A percentile compares a stretch with the other conserved stretches of the same genome.
phyloP scores from a whole-genome alignment of 805 yeast genomes.

The Pichia pseudocactophila region DNA sequence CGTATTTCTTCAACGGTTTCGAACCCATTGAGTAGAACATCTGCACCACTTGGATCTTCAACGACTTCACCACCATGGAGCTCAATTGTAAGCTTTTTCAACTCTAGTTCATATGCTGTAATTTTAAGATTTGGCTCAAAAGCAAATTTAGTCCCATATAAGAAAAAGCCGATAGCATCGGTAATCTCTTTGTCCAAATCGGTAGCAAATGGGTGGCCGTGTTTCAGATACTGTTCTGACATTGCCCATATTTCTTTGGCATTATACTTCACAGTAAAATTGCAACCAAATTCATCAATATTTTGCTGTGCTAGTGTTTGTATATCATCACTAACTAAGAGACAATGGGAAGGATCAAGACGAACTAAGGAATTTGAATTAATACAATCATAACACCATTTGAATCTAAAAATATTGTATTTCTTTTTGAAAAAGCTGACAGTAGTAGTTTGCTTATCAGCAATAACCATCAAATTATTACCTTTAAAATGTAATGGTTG shows the following conservation, averaged over 20 bases:
- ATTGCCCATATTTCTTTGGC: slow-evolving; percentile 2
- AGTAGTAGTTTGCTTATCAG: slow-evolving; percentile 32
- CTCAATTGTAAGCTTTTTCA: slow-evolving; percentile 1
- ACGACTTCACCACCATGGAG: slow-evolving; percentile 8
- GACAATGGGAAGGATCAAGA: slow-evolving; percentile 55
- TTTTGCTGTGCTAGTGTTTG: slow-evolving; percentile 24
- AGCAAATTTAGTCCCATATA: not conserved
- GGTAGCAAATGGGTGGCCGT: not conserved
- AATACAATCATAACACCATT: slow-evolving; percentile 69
- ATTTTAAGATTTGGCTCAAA: not conserved
- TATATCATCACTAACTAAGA: slow-evolving; percentile 13
- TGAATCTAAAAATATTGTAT: slow-evolving; percentile 54
- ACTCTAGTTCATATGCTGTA: not conserved
- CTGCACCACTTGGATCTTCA: not conserved
- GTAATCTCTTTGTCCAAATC: not conserved
- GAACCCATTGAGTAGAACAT: not conserved
- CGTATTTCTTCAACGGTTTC: not conserved
- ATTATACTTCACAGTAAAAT: slow-evolving; percentile 29
- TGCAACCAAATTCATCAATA: slow-evolving; percentile 57
- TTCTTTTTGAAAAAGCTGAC: slow-evolving; percentile 30
- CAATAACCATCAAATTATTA: slow-evolving; percentile 25
- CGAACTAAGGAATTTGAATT: slow-evolving; percentile 32
- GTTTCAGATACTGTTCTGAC: not conserved
- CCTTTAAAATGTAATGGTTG: slow-evolving; percentile 24
- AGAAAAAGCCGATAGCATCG: too few species aligned